A percentile compares a stretch with the other conserved stretches of the same genome.
These are phyloP conservation scores for Synchytrium microbalum DNA, from an alignment of 371 early-diverging fungal genomes.

Conservation along the genomic window DNA sequence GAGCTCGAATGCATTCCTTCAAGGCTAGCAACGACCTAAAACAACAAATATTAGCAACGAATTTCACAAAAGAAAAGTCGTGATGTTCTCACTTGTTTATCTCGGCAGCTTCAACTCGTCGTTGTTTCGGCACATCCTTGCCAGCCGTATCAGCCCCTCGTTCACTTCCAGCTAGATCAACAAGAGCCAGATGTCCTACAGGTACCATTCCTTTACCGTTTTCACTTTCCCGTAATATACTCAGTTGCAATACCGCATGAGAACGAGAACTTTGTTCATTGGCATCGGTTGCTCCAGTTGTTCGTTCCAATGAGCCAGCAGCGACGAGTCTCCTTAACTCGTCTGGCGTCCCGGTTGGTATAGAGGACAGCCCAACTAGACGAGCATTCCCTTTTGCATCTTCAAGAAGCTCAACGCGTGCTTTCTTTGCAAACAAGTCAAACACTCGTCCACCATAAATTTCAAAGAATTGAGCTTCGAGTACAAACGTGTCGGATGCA, in stretches of 20 bases:
- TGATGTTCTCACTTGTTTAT: neutral
- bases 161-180: slow-evolving; percentile 67
- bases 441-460: slow-evolving; percentile 34
- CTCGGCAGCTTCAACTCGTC: neutral
- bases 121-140: neutral
- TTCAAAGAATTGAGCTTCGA: slow-evolving; percentile 33
- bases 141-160: slow-evolving; percentile 45
- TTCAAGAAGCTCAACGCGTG: slow-evolving; percentile 29
- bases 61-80: too few relatives aligned
- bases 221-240: too few relatives aligned
- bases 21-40: slow-evolving; percentile 43
- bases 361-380: slow-evolving; percentile 28
- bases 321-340: slow-evolving; percentile 22
- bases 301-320: slow-evolving; percentile 23
- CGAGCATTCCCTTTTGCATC: slow-evolving; percentile 28
- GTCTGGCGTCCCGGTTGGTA: slow-evolving; percentile 11
- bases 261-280: slow-evolving; percentile 40
- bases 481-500: slow-evolving; percentile 8
- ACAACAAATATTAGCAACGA: too few relatives aligned
- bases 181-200: too few relatives aligned
- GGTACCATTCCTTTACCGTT: too few relatives aligned
- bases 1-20: slow-evolving; percentile 51
- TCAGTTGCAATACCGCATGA: slow-evolving; percentile 45
- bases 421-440: slow-evolving; percentile 28
- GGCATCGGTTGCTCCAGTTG: slow-evolving; percentile 36